Conservation (phyloP, 495 filamentous ascomycete genomes). For the Neurospora terricola region DNA sequence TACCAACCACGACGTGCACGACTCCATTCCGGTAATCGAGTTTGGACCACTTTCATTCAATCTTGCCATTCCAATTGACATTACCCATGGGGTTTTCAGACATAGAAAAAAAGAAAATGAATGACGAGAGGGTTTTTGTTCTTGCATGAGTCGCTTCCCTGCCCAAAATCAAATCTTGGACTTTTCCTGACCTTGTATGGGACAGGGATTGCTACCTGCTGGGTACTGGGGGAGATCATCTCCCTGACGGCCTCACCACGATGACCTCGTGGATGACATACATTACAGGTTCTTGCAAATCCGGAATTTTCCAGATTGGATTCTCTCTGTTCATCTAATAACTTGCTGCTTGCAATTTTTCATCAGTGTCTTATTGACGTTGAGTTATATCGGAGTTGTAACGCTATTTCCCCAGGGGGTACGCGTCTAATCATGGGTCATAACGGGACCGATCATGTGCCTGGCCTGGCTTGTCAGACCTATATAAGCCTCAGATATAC, state of each 20-base stretch:
- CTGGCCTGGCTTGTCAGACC: neutral
- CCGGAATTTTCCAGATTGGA: neutral
- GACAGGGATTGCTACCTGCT: neutral
- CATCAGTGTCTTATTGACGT: neutral
- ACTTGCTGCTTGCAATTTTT: neutral
- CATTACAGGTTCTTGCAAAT: neutral
- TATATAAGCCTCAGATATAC: neutral
- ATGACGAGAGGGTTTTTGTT: neutral
- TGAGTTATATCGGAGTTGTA: neutral
- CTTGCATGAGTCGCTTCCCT: neutral
- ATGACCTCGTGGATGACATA: neutral
- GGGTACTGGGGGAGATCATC: neutral
- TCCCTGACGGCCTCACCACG: neutral
- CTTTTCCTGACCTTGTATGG: too few species aligned
- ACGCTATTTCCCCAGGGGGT: neutral
- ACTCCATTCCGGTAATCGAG: neutral
- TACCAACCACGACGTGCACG: neutral
- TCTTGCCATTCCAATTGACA: neutral
- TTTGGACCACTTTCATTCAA: neutral
- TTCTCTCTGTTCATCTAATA: neutral
- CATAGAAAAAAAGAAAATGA: neutral
- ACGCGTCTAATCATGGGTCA: neutral
- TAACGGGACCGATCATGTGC: neutral
- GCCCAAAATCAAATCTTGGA: neutral
- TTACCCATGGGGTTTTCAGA: neutral